Evolutionary conservation across 2,329 filamentous ascomycete genomes (phyloP), one percentile per base, ranked within the genome.

Genomic region (Claviceps humidiphila): DNA sequence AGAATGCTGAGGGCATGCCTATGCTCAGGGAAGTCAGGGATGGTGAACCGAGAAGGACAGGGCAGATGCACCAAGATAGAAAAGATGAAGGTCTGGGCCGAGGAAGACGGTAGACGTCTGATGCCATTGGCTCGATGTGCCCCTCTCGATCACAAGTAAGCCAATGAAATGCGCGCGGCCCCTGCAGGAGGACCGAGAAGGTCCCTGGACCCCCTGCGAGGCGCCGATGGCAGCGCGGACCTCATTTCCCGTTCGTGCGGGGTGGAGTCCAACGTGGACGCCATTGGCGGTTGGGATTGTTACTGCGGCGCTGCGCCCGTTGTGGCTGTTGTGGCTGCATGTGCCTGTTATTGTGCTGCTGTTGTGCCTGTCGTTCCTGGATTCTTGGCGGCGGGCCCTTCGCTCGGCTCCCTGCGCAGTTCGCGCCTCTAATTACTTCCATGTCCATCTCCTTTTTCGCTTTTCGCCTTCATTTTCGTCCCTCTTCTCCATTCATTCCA

Each of bases 181-280:
- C 50, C 48, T 50, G 55, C 54, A 50, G 42, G 5, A 46, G 9
- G 9, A 34, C 30, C 30, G 9, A 34, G 9, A 34, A 34, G 30
- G 9, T 4, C 24, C 24, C 24, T 24, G 24, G 5, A 5, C 24
- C 30, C 30, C 30, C 30, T 34, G 30, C 30, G 11, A 34, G 22
- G 50, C 50, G 37, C 51, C 49, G 24, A 8, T 46, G 47, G 46
- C 50, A 48, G 39, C 34, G 51, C 39, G 50, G 50, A 2, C n/a
- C 51, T 56, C 53, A 55, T 56, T 55, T 55, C 53, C 53, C 45
- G 41, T 41, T 30, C 30, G 45, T 50, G 47, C 17, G 38, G 22
- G 20, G 48, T 26, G 43, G 48, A 48, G 26, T 22, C 39, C 16
- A 17, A 13, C 20, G 20, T 24, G 17, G 14, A 22, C 20, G 41